phyloP scores from a whole-genome alignment of 2,329 filamentous ascomycete species.

The Cladosporium sphaerospermum region DNA sequence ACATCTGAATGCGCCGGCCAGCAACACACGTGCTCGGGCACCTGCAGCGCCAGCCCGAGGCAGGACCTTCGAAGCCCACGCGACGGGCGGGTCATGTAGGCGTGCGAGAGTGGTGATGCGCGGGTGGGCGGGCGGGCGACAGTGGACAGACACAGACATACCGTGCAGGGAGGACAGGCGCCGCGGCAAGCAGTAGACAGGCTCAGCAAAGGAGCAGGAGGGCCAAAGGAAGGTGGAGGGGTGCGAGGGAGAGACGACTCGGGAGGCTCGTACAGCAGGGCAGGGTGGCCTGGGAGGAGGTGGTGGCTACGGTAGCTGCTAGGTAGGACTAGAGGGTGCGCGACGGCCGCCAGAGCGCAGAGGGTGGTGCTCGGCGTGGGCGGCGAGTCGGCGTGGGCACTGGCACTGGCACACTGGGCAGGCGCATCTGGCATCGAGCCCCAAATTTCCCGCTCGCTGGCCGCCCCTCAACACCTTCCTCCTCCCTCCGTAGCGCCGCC shows the following conservation, averaged over 20 bases:
- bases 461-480: slow-evolving; percentile 1
- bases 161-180: neutral
- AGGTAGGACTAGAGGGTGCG: too few relatives aligned
- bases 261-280: neutral
- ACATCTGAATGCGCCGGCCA: slow-evolving; percentile 2
- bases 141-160: neutral
- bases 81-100: neutral
- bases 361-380: neutral
- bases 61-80: neutral
- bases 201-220: neutral
- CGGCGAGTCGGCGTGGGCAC: neutral
- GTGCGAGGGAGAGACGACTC: slow-evolving; percentile 2
- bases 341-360: too few relatives aligned
- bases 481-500: too few relatives aligned
- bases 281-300: neutral
- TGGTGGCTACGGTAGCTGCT: too few relatives aligned
- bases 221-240: slow-evolving; percentile 4
- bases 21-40: neutral
- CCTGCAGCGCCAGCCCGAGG: slow-evolving; percentile 1
- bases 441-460: neutral
- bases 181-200: neutral
- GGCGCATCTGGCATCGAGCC: neutral
- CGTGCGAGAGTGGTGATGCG: neutral
- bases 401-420: neutral
- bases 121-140: neutral